Percentiles rank a stretch among this genome's conserved stretches.
Conservation (phyloP, 2,329 filamentous ascomycete genomes). For the Pestalotiopsis sp. region DNA sequence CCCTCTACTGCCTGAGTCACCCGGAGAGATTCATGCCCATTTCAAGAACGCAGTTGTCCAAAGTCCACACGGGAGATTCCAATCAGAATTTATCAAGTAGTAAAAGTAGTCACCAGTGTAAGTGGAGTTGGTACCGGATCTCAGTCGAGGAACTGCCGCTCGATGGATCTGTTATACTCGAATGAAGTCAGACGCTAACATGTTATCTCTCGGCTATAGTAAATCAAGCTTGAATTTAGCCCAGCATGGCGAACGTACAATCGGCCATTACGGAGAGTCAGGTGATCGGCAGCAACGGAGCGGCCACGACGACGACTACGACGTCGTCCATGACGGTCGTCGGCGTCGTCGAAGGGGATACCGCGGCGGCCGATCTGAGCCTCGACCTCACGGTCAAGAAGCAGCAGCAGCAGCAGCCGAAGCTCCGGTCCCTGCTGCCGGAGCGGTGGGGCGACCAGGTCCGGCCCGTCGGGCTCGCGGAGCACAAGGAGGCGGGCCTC, state of each 20-base stretch:
- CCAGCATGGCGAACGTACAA: slow-evolving; percentile 11
- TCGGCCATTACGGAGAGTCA: background rate
- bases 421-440: slow-evolving; percentile 52
- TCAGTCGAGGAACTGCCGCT: background rate
- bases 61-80: slow-evolving; percentile 60
- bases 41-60: slow-evolving; percentile 57
- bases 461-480: slow-evolving; percentile 64
- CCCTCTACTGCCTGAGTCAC: slow-evolving; percentile 59
- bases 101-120: slow-evolving; percentile 33
- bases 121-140: slow-evolving; percentile 17
- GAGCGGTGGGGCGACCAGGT: slow-evolving; percentile 57
- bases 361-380: slow-evolving; percentile 35
- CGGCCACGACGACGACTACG: background rate
- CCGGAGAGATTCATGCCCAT: slow-evolving; percentile 61
- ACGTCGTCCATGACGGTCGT: background rate
- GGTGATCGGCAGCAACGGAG: slow-evolving; percentile 2
- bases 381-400: slow-evolving; percentile 19
- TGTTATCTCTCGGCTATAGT: background rate
- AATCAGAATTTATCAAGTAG: slow-evolving; percentile 54
- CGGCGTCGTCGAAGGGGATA: slow-evolving; percentile 43
- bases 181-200: background rate
- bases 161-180: background rate
- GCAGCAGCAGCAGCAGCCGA: slow-evolving; percentile 22
- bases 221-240: slow-evolving; percentile 15
- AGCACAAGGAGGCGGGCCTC: slow-evolving; percentile 72